Conservation (phyloP, 345 rosid species). For the Euclidium syriacum region DNA sequence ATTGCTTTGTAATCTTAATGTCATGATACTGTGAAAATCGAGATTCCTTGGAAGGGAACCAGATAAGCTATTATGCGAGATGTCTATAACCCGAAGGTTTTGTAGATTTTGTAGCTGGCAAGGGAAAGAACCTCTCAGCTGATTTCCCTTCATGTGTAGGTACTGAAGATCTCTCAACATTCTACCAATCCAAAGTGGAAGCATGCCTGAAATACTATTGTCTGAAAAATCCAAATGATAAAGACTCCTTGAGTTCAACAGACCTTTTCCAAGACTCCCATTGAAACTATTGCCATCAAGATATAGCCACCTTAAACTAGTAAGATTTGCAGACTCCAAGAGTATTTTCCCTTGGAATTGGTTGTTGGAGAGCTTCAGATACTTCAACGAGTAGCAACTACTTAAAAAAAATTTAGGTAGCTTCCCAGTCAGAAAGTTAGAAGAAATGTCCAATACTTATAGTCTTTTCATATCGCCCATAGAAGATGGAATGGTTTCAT, state of each 20-base stretch:
- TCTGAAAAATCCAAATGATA: constrained; percentile 9
- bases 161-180: background rate
- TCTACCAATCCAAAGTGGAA: constrained; percentile 9
- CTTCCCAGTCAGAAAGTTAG: background rate
- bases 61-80: constrained; percentile 51
- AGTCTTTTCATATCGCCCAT: constrained; percentile 8
- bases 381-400: background rate
- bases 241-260: background rate
- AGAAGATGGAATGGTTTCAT: constrained; percentile 7
- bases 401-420: background rate
- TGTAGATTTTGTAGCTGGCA: constrained; percentile 47
- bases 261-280: constrained; percentile 10
- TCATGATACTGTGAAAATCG: constrained; percentile 27
- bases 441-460: background rate
- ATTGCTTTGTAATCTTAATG: constrained; percentile 18
- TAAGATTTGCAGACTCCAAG: constrained; percentile 1
- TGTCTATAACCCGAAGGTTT: constrained; percentile 45
- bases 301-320: background rate
- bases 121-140: constrained; percentile 36
- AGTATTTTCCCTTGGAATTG: constrained; percentile 11
- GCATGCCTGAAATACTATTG: background rate
- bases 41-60: constrained; percentile 60
- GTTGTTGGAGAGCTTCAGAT: constrained; percentile 20
- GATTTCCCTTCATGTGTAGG: constrained; percentile 11
- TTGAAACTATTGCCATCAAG: constrained; percentile 15